These are phyloP conservation scores for Asterella californica DNA, from an alignment of 225 moss, liverwort and hornwort genomes.

Conservation along the genomic window DNA sequence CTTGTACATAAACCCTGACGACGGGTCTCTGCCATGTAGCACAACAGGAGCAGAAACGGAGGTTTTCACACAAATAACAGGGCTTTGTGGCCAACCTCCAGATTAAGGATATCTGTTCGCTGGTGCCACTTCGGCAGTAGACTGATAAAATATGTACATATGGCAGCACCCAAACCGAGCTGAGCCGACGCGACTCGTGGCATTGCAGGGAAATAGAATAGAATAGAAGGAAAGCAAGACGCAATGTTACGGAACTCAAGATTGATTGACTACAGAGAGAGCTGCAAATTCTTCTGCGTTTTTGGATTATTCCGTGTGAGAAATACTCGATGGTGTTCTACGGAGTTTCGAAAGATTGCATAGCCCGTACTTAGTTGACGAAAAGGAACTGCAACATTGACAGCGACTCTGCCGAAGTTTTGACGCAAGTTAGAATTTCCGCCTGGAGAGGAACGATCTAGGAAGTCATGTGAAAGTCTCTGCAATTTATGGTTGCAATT, in stretches of 20 bases:
- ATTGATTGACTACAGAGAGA: neutral
- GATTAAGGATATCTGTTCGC: slow-evolving; percentile 2
- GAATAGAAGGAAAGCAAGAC: neutral
- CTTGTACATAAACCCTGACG: slow-evolving; percentile 2
- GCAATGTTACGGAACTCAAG: slow-evolving; percentile 6
- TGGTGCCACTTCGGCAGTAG: neutral
- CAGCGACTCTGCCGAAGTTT: neutral
- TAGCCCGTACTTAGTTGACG: neutral
- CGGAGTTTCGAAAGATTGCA: neutral
- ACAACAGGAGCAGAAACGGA: slow-evolving; percentile 3
- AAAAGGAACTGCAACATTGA: neutral
- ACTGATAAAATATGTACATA: slow-evolving; percentile 6
- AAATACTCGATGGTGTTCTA: neutral
- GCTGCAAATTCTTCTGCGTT: slow-evolving; percentile 3
- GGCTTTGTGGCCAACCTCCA: neutral
- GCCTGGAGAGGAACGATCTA: neutral
- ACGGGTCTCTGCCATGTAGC: neutral
- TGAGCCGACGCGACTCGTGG: no score
- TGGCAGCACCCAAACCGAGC: neutral
- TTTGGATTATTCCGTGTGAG: neutral
- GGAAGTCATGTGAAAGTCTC: neutral
- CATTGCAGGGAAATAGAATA: slow-evolving; percentile 2
- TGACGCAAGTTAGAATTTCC: slow-evolving; percentile 3
- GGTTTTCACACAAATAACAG: neutral
- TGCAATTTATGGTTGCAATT: neutral